Evolutionary conservation across 345 rosid genomes (phyloP).

Genomic region (Boechera stricta): DNA sequence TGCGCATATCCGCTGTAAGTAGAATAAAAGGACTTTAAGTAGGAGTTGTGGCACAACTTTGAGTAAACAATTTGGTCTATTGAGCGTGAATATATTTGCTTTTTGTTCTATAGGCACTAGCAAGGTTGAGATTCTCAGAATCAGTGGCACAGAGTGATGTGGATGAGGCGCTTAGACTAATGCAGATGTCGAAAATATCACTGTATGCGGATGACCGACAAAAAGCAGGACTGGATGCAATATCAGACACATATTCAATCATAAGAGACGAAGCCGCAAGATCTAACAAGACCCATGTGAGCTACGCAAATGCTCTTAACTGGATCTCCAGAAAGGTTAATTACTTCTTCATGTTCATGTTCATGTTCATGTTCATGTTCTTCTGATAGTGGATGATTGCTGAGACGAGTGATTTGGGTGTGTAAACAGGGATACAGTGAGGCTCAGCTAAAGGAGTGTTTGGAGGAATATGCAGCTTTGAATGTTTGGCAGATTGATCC

Average conservation of each 20-base stretch:
- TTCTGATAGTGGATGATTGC: constrained; percentile 2
- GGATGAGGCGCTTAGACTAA: constrained; percentile 93
- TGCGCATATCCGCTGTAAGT: constrained; percentile 95
- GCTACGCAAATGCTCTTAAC: constrained; percentile 88
- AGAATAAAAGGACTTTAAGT: constrained; percentile 1
- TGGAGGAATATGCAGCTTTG: constrained; percentile 94
- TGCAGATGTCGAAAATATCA: constrained; percentile 99
- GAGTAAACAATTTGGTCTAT: background rate
- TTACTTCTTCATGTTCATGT: constrained; percentile 12
- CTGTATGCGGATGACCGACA: constrained; percentile 92
- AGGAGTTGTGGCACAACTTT: background rate
- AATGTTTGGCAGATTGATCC: constrained; percentile 99
- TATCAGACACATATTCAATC: constrained; percentile 95
- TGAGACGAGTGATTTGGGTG: constrained; percentile 31
- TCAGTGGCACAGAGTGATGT: constrained; percentile 97
- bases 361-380: background rate
- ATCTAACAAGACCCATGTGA: constrained; percentile 71
- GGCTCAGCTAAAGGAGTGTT: constrained; percentile 96
- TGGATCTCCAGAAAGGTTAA: constrained; percentile 99
- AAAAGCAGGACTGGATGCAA: constrained; percentile 91
- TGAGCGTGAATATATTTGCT: background rate
- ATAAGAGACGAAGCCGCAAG: constrained; percentile 98
- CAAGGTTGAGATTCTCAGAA: constrained; percentile 94
- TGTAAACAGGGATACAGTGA: constrained; percentile 92
- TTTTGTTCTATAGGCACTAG: constrained; percentile 68